Evolutionary conservation across 805 yeast species (phyloP).

Genomic region (Kluyveromyces wickerhamii): DNA sequence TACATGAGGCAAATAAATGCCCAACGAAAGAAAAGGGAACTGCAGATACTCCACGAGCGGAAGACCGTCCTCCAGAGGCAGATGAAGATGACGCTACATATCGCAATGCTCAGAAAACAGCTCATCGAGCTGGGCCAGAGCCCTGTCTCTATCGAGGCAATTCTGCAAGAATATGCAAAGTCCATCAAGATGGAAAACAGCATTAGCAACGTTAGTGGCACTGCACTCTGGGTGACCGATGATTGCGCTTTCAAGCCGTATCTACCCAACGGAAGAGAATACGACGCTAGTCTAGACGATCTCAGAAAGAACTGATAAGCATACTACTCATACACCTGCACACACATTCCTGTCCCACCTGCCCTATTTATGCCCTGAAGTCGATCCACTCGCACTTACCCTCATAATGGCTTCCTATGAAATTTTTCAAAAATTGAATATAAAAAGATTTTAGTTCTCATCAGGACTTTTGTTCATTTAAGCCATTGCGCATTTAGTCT

Average conservation of each 20-base stretch:
- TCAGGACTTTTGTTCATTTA: no score
- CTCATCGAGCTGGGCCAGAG: constrained; percentile 46
- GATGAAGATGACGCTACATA: constrained; percentile 57
- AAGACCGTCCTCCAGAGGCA: constrained; percentile 39
- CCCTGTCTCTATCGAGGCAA: constrained; percentile 51
- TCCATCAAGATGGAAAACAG: constrained; percentile 52
- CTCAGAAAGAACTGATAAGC: no score
- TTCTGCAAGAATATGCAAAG: constrained; percentile 46
- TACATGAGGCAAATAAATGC: constrained; percentile 42
- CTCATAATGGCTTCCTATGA: no score
- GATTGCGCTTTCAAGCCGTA: constrained; percentile 37
- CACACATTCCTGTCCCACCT: no score
- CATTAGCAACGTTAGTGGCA: constrained; percentile 46
- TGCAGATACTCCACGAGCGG: constrained; percentile 46
- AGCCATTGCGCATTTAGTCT: no score
- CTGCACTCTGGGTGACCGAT: constrained; percentile 53
- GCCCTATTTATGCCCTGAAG: no score
- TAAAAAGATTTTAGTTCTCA: no score
- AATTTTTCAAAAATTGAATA: no score
- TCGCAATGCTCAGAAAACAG: constrained; percentile 58
- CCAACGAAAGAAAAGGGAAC: constrained; percentile 44
- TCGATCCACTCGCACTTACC: no score
- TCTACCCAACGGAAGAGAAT: constrained; percentile 55
- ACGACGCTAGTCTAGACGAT: constrained; percentile 29
- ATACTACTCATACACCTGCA: no score